Base-by-base conservation (phyloP, 2,329 filamentous ascomycete genomes). In the Penicillium sp. region DNA sequence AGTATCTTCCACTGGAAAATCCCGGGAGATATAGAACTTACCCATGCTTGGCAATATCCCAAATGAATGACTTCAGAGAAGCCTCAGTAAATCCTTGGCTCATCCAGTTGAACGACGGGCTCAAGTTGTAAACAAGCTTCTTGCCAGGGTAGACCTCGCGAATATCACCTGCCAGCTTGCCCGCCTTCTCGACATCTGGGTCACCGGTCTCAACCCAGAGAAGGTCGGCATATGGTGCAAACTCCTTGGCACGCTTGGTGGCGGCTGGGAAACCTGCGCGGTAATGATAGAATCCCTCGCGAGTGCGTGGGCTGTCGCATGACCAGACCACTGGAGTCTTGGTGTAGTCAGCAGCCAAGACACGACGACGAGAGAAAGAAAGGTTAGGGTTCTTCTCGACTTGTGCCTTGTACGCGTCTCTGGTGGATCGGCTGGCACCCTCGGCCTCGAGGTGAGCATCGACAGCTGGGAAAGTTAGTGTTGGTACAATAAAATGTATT, bases 91-190 rank as follows among this genome's bases (percentile, higher is more conserved):
- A 99, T 29, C 93, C 95, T 72, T 98, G 93, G 11, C 87, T 87
- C 86, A 96, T 95, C 95, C 95, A 99, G 82, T 99, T 98, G 84
- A 99, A 99, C 9, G 91, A 96, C 1, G 95, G 95, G 5, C 89
- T 93, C 1, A 99, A 84, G 78, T 99, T 99, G 80, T 99, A 99
- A 0, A 98, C 93, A 24, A 99, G 84, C 35, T 90, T 90, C 83
- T 98, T 98, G 59, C 85, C 86, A 0, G 92, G 91, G 67, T 85
- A 81, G 3, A 77, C 80, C 0, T 79, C 76, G 53, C 90, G 86
- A 59, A 99, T 95, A 46, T 91, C 85, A 11, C 84, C 83, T 13
- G 90, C 90, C 51, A 99, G 91, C 50, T 83, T 81, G 3, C 84
- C 80, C 0, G 91, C 91, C 33, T 96, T 90, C 50, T 85, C 75